These are phyloP conservation scores for Phytopythium cucurbitacearum DNA, from an alignment of 352 stramenopile genomes.

Conservation along the genomic window DNA sequence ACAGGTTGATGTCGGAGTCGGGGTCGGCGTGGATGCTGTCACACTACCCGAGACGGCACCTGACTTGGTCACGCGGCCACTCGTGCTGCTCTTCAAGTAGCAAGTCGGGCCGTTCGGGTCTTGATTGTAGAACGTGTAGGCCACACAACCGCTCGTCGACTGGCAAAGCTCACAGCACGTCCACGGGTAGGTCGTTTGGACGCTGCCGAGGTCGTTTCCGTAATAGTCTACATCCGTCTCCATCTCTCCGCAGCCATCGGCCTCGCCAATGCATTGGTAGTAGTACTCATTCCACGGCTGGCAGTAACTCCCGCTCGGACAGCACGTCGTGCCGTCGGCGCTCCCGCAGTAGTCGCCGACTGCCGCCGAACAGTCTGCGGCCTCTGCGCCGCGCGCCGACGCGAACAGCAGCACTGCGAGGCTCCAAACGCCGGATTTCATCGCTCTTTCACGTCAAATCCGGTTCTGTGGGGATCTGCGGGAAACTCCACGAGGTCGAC, in stretches of 20 bases:
- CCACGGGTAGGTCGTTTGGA: conserved; percentile 20
- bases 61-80: conserved; percentile 12
- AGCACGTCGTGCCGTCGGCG: conserved; percentile 35
- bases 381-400: neutral
- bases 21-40: neutral
- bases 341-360: conserved; percentile 41
- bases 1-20: neutral
- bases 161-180: conserved; percentile 28
- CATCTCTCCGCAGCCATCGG: conserved; percentile 25
- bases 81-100: conserved; percentile 36
- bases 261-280: conserved; percentile 45
- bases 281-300: conserved; percentile 55
- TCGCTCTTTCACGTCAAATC: neutral
- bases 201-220: conserved; percentile 30
- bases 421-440: too few relatives aligned
- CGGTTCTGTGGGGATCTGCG: neutral
- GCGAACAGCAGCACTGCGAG: neutral
- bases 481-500: too few relatives aligned
- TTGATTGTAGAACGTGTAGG: conserved; percentile 39
- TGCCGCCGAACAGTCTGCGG: conserved; percentile 13
- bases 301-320: conserved; percentile 33
- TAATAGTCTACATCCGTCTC: conserved; percentile 50
- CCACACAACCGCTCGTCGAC: conserved; percentile 20
- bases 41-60: conserved; percentile 23
- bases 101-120: conserved; percentile 27